These are phyloP conservation scores for Seiridium cupressi DNA, from an alignment of 2,329 filamentous ascomycete species.

Conservation along the genomic window DNA sequence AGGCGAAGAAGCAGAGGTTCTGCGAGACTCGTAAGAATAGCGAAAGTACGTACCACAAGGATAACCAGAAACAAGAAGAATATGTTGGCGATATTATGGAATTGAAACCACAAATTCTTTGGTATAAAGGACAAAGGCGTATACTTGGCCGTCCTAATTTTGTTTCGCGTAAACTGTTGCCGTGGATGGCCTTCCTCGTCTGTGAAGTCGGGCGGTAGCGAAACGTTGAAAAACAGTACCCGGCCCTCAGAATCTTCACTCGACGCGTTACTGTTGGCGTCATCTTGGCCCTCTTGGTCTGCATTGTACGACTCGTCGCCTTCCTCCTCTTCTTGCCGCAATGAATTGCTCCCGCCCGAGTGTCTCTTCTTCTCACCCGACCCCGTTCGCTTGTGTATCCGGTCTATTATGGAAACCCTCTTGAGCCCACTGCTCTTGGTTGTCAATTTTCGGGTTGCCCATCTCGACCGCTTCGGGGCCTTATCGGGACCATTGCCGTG, in stretches of 20 bases:
- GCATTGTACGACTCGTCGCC: slow-evolving; percentile 24
- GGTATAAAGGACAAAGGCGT: slow-evolving; percentile 92
- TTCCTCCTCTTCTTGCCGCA: slow-evolving; percentile 24
- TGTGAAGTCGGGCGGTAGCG: slow-evolving; percentile 70
- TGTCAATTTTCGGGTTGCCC: slow-evolving; percentile 89
- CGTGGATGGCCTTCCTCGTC: slow-evolving; percentile 79
- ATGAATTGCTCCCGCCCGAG: slow-evolving; percentile 32
- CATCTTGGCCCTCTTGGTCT: slow-evolving; percentile 28
- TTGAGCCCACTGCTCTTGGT: slow-evolving; percentile 75
- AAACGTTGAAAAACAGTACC: slow-evolving; percentile 81
- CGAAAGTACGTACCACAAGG: slow-evolving; percentile 69
- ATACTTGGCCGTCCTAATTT: slow-evolving; percentile 97
- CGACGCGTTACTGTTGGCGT: slow-evolving; percentile 32
- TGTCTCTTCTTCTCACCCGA: slow-evolving; percentile 70
- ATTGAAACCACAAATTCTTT: slow-evolving; percentile 97
- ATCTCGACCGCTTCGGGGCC: slow-evolving; percentile 71
- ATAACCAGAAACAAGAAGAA: slow-evolving; percentile 98
- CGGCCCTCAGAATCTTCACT: slow-evolving; percentile 44
- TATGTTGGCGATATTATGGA: slow-evolving; percentile 97
- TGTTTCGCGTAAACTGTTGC: slow-evolving; percentile 78
- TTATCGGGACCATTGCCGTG: slow-evolving; percentile 11
- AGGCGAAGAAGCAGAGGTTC: not conserved
- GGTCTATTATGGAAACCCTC: slow-evolving; percentile 77
- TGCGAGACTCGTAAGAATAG: slow-evolving; percentile 1
- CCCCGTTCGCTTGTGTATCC: slow-evolving; percentile 61